Evolutionary conservation across 2,329 filamentous ascomycete species (phyloP).

Genomic region (Aulographum hederae): DNA sequence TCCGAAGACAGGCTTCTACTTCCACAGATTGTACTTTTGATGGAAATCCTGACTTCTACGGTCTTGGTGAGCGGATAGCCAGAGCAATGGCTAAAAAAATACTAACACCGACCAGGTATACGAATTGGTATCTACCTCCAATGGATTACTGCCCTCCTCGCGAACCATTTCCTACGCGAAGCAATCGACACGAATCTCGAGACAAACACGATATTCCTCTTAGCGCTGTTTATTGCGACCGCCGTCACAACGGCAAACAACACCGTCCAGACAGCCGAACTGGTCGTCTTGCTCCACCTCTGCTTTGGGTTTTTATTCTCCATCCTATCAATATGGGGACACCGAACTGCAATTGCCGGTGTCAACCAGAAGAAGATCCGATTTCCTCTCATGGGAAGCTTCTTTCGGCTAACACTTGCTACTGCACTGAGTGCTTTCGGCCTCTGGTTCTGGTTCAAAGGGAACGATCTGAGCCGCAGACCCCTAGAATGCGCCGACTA

Average conservation of each 20-base stretch:
- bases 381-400: too few relatives aligned
- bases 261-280: conserved; percentile 9
- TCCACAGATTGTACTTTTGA: too few relatives aligned
- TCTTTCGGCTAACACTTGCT: too few relatives aligned
- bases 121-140: conserved; percentile 16
- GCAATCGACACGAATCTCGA: conserved; percentile 9
- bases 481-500: too few relatives aligned
- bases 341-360: conserved; percentile 3
- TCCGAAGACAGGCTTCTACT: too few relatives aligned
- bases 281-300: conserved; percentile 13
- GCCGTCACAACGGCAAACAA: conserved; percentile 7
- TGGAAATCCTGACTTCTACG: too few relatives aligned
- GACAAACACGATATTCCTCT: conserved; percentile 15
- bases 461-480: too few relatives aligned
- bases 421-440: too few relatives aligned
- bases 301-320: conserved; percentile 13
- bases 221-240: conserved; percentile 13
- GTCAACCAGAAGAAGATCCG: conserved; percentile 2
- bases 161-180: conserved; percentile 11
- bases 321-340: conserved; percentile 9
- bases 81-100: too few relatives aligned
- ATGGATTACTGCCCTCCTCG: conserved; percentile 12
- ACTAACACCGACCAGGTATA: conserved; percentile 16
- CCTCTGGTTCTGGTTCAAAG: too few relatives aligned
- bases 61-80: too few relatives aligned